Evolutionary conservation across 352 stramenopile species (phyloP), one percentile per base, ranked within the genome.

Genomic region (Pythium brassicae): DNA sequence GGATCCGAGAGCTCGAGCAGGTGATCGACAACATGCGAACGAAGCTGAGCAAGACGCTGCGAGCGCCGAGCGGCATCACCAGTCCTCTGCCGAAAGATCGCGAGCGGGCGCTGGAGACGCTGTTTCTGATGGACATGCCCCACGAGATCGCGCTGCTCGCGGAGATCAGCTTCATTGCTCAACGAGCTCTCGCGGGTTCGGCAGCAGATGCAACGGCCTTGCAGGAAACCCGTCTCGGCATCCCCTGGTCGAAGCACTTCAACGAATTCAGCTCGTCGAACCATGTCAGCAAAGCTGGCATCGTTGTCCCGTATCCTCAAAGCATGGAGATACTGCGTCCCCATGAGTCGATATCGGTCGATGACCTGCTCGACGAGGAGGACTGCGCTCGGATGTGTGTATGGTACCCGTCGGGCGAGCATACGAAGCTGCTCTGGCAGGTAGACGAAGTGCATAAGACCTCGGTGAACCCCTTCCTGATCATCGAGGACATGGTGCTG

Each of bases 91-190:
- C 35, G 14, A 14, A 42, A 19, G 14, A 19, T 12, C 35, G 35
- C 35, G 1, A 42, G 35, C 35, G 29, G 4, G 71, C 66, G 0
- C 49, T 76, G 11, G 56, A 70, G 46, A 49, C 74, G 7, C 59
- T 87, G n/a, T 83, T 84, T 40, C 76, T 78, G 40, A 32, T 84
- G 10, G 51, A 62, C 0, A 64, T 79, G 45, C 74, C 77, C 0
- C 53, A 52, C 9, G 57, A 80, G n/a, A 35, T 87, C 15, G 63
- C 73, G n/a, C 56, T 80, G 25, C 40, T 78, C 12, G 70, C 53
- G 0, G 68, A 68, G 15, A 52, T 87, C 17, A 80, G 65, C 23
- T 15, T 72, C 0, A 53, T 25, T 7, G 71, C 72, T 6, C 74
- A 85, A 44, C 57, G 64, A 61, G 53, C 59, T 2, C 62, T 86